These are phyloP conservation scores for Nemania abortiva DNA, from an alignment of 2,329 filamentous ascomycete genomes.

Conservation along the genomic window DNA sequence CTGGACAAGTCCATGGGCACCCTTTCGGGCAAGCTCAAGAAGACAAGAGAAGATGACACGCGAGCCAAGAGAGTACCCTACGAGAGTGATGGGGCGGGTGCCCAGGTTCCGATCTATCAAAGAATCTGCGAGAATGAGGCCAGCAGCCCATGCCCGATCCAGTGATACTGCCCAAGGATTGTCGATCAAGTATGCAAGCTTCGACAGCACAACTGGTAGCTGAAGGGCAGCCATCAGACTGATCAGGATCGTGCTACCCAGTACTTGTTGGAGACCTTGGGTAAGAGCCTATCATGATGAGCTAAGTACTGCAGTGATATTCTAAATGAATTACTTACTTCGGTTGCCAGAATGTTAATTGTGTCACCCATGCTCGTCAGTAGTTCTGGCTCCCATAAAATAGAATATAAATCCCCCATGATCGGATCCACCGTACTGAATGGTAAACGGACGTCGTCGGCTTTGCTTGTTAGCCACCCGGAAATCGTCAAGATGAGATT, in stretches of 20 bases:
- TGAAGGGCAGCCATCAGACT: constrained; percentile 93
- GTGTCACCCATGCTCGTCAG: constrained; percentile 97
- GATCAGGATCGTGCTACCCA: constrained; percentile 89
- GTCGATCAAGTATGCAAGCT: constrained; percentile 95
- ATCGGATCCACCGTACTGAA: constrained; percentile 97
- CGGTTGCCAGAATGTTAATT: constrained; percentile 97
- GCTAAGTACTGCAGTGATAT: constrained; percentile 22
- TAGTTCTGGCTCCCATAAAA: constrained; percentile 99
- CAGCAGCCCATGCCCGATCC: constrained; percentile 87
- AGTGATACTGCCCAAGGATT: constrained; percentile 99
- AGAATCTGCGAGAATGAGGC: constrained; percentile 93
- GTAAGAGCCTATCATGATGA: constrained; percentile 80
- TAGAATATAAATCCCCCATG: constrained; percentile 98
- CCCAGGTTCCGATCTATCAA: constrained; percentile 92
- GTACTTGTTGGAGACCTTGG: constrained; percentile 93
- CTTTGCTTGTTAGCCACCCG: constrained; percentile 98
- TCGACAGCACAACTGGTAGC: constrained; percentile 91
- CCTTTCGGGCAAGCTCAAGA: constrained; percentile 84
- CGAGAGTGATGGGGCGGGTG: constrained; percentile 88
- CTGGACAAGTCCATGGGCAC: constrained; percentile 87
- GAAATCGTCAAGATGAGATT: constrained; percentile 96
- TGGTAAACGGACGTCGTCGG: constrained; percentile 94
- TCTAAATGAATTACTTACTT: constrained; percentile 69
- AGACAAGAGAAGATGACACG: constrained; percentile 94
- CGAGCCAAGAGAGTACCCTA: constrained; percentile 93